Evolutionary conservation across 805 yeast genomes (phyloP), one percentile per base, ranked within the genome.

Genomic region (Lipomyces spencermartinsiae): DNA sequence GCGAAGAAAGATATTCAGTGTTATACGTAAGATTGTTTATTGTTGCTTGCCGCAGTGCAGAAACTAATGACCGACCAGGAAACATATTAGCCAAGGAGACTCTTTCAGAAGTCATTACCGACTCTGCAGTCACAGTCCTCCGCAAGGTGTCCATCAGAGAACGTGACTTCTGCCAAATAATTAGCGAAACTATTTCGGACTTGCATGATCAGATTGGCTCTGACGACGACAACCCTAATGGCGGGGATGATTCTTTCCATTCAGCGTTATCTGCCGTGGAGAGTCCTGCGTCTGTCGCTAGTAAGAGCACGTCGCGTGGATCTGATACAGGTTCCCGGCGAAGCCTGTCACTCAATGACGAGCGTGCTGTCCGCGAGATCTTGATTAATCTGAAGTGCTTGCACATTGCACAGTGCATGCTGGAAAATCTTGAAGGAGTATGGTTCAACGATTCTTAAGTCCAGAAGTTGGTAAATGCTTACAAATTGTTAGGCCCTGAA

Each of bases 151-250:
- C 97, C 0, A 86, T 89, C 25, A 90, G 85, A 76, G 97, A 92
- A 74, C 85, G 88, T 64, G 97, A 94, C 80, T 93, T 93, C 76
- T 86, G 91, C 33, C 87, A 91, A 49, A 89, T 92, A 87, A 84
- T 90, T 22, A 86, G 90, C n/a, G 98, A 94, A 81, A 86, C 92
- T 19, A 87, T 93, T 51, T 87, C 92, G 55, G 98, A 93, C 81
- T 83, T 93, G 61, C 85, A 92, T 76, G 97, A 93, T 77, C 83
- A 83, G 37, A 76, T 80, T 55, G 85, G 81, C 59, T 58, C 68
- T n/a, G 78, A 74, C 43, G 83, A 80, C 61, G 81, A 77, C 60
- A 67, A 63, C 43, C 60, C 63, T 31, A 73, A 71, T 33, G 73
- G 63, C 19, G 63, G 34, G 1, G 80, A 83, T 34, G 82, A 80